Base-by-base conservation (phyloP, 2,329 filamentous ascomycete genomes). In the Verticillium nubilum region DNA sequence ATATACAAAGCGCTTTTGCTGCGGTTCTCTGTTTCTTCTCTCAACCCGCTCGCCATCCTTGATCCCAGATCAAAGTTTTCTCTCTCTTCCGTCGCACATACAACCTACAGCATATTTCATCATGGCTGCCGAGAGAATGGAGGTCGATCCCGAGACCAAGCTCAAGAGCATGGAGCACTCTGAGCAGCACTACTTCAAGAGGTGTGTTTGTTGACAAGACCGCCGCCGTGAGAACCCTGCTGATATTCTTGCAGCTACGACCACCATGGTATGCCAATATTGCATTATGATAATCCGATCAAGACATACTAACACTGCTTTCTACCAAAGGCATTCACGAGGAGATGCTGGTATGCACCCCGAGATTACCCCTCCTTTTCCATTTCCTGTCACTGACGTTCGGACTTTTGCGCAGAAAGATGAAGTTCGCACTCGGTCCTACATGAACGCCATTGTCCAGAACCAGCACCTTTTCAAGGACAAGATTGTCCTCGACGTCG, bases 131-230 rank as follows among this genome's bases (percentile, higher is more conserved):
- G 77, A 78, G 62, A 80, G 79, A 62, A 85, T 84, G 81, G 84
- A 86, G 52, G 77, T 86, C 61, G 83, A 85, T 70, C 73, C 77
- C 65, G 85, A 87, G 78, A 74, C 82, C 72, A 79, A 80, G 76
- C 82, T 90, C 76, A 86, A 88, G 73, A 75, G 79, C 68, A 88
- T 97, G 84, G 89, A 91, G 74, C 93, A 97, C 80, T 95, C 93
- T 65, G 95, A 99, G 83, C 92, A 96, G 76, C 95, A 98, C 78
- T 99, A 98, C 83, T 98, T 98, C 82, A 98, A 97, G 80, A 97
- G 92, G 93, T 96, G 62, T 64, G 68, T 74, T 31, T 61, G 12
- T n/a, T 15, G 42, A 50, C 19, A 10, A 12, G n/a, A 50, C 25
- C 9, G 55, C 25, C 28, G 26, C 10, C 26, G 23, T 17, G 25